Evolutionary conservation across 371 early-diverging fungal genomes (phyloP).

Genomic region (Mortierella sp.): DNA sequence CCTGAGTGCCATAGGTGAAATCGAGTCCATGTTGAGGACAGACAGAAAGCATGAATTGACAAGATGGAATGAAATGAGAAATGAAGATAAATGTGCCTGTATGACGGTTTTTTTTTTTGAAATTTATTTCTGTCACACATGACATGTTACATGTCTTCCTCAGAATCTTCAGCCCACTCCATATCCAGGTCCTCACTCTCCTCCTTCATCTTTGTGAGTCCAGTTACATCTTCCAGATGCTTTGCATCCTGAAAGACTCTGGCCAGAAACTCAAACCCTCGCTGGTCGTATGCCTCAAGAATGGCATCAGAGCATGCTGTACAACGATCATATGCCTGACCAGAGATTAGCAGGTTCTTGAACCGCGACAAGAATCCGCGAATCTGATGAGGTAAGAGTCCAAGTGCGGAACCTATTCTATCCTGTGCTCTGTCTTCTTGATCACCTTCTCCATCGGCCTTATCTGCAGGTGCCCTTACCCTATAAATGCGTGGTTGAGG

Average conservation of each 20-base stretch:
- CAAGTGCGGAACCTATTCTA: slow-evolving; percentile 23
- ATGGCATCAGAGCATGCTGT: slow-evolving; percentile 90
- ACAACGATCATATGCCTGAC: slow-evolving; percentile 89
- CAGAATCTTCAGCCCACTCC: slow-evolving; percentile 56
- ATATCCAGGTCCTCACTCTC: slow-evolving; percentile 72
- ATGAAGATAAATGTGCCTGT: too few species aligned
- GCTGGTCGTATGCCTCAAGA: slow-evolving; percentile 69
- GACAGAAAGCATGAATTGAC: background rate
- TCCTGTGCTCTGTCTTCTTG: slow-evolving; percentile 10
- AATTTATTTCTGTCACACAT: background rate
- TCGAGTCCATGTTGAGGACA: slow-evolving; percentile 38
- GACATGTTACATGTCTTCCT: slow-evolving; percentile 28
- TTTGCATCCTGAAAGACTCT: slow-evolving; percentile 79
- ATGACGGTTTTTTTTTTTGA: background rate
- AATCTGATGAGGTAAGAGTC: slow-evolving; percentile 89
- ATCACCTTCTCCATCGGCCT: slow-evolving; percentile 25
- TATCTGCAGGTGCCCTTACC: slow-evolving; percentile 41
- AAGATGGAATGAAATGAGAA: background rate
- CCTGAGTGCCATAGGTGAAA: slow-evolving; percentile 62
- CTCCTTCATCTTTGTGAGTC: slow-evolving; percentile 79
- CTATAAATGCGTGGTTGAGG: slow-evolving; percentile 2
- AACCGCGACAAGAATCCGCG: slow-evolving; percentile 92
- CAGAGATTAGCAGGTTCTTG: slow-evolving; percentile 85
- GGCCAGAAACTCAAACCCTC: slow-evolving; percentile 80
- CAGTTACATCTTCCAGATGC: slow-evolving; percentile 87